phyloP scores from a whole-genome alignment of 139 green algal genomes.

The Chlorella sp. region DNA sequence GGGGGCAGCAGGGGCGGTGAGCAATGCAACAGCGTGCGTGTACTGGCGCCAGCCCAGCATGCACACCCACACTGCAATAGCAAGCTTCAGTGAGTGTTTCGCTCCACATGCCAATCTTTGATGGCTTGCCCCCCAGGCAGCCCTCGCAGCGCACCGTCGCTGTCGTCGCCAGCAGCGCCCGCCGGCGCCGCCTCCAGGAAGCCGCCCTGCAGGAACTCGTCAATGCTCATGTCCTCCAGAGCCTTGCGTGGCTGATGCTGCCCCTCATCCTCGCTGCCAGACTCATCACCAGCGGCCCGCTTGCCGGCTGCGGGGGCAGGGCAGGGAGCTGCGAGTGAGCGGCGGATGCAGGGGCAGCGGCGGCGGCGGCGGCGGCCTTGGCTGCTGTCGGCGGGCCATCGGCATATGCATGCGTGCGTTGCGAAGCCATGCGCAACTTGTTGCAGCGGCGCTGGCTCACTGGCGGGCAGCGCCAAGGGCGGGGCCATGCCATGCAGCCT shows the following conservation, averaged over 20 bases:
- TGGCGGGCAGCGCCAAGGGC: too few species aligned
- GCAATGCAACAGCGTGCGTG: too few species aligned
- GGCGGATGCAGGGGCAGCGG: not conserved
- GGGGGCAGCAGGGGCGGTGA: not conserved
- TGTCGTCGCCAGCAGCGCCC: not conserved
- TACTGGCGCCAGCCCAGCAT: too few species aligned
- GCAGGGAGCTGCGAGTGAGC: not conserved
- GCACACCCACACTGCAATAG: too few species aligned
- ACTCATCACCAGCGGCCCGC: not conserved
- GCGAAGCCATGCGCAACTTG: not conserved
- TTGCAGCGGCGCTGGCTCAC: too few species aligned
- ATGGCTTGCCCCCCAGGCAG: not conserved
- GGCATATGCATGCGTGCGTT: not conserved
- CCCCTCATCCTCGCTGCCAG: not conserved
- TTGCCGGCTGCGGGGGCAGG: slow-evolving; percentile 9
- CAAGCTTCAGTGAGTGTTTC: too few species aligned
- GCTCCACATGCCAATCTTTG: too few species aligned
- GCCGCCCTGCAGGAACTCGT: slow-evolving; percentile 44
- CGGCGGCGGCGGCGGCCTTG: not conserved
- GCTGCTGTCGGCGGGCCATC: not conserved
- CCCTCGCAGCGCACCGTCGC: not conserved
- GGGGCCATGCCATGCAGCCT: not conserved
- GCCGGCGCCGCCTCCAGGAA: slow-evolving; percentile 18
- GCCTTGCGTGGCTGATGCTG: not conserved
- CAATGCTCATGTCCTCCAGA: slow-evolving; percentile 45